Conservation (phyloP, 345 rosid species). For the Draba incana region DNA sequence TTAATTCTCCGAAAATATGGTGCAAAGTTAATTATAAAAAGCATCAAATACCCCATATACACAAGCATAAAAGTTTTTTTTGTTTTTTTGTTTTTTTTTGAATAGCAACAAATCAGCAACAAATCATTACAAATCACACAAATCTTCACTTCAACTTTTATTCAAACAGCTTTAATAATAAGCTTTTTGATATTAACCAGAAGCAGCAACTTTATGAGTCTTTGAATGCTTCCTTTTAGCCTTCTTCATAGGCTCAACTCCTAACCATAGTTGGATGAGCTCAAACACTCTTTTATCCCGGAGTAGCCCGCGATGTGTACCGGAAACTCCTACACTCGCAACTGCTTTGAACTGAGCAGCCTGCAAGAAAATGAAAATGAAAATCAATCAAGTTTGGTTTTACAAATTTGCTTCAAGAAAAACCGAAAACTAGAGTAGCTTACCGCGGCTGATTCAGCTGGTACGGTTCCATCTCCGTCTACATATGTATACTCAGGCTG, state of each 20-base stretch:
- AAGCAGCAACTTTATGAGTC: conserved; percentile 54
- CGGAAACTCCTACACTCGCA: conserved; percentile 68
- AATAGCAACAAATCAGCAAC: too few species aligned
- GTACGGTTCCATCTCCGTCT: conserved; percentile 97
- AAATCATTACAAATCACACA: too few species aligned
- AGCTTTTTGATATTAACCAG: background rate
- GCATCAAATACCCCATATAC: too few species aligned
- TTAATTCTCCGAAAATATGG: too few species aligned
- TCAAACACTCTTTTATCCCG: conserved; percentile 55
- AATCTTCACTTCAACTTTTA: too few species aligned
- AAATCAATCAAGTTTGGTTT: background rate
- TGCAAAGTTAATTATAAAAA: too few species aligned
- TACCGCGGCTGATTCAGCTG: conserved; percentile 83
- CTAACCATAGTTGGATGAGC: conserved; percentile 70
- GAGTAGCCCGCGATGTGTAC: conserved; percentile 66
- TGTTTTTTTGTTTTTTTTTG: too few species aligned
- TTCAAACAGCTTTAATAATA: too few species aligned
- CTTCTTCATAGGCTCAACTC: conserved; percentile 50
- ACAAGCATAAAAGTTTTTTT: too few species aligned
- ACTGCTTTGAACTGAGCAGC: conserved; percentile 66
- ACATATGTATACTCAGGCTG: conserved; percentile 81
- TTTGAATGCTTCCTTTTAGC: conserved; percentile 37
- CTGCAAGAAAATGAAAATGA: conserved; percentile 36
- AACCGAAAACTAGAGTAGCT: conserved; percentile 17
- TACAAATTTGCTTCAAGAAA: background rate